Conservation (phyloP, 106 monocot species). For the Hemerocallis citrina region DNA sequence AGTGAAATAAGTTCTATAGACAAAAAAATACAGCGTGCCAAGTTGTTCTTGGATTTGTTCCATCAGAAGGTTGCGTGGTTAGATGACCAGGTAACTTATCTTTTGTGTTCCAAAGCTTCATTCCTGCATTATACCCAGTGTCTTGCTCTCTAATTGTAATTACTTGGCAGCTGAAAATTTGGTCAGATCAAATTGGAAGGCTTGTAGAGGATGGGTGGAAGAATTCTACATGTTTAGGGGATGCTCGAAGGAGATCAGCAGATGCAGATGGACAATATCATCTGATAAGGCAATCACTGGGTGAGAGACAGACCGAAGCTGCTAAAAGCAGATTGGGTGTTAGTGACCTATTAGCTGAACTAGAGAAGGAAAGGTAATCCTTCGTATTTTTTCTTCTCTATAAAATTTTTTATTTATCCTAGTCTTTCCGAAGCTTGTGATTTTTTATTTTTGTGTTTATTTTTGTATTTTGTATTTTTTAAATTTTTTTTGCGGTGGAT, state of each 20-base stretch:
- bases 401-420: too few relatives aligned
- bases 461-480: background rate
- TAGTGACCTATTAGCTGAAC: slow-evolving; percentile 50
- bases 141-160: background rate
- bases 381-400: too few relatives aligned
- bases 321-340: slow-evolving; percentile 37
- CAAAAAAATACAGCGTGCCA: slow-evolving; percentile 57
- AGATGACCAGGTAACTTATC: slow-evolving; percentile 84
- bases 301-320: slow-evolving; percentile 29
- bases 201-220: slow-evolving; percentile 48
- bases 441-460: background rate
- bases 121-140: background rate
- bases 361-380: slow-evolving; percentile 81
- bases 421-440: background rate
- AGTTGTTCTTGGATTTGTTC: slow-evolving; percentile 43
- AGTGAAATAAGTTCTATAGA: slow-evolving; percentile 44
- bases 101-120: background rate
- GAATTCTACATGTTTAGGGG: slow-evolving; percentile 26
- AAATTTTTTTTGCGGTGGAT: background rate
- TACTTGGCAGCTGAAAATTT: slow-evolving; percentile 44
- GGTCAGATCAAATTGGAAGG: slow-evolving; percentile 58
- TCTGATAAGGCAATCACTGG: slow-evolving; percentile 29
- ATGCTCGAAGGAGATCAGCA: slow-evolving; percentile 36
- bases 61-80: slow-evolving; percentile 36
- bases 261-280: slow-evolving; percentile 49